phyloP scores from a whole-genome alignment of 345 rosid species.

The Cardiospermum halicacabum region DNA sequence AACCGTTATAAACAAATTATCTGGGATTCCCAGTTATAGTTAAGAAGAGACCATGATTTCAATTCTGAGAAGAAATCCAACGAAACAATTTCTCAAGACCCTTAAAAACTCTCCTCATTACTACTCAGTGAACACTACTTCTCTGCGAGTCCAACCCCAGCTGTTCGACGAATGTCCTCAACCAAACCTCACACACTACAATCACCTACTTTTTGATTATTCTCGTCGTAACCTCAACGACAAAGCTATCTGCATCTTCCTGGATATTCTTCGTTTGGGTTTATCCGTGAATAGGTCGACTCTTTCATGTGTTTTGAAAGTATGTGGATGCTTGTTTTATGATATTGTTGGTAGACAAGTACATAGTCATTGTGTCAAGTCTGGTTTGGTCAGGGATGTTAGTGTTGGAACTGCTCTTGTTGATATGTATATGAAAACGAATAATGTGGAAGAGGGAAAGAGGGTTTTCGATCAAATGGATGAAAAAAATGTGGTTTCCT shows the following conservation, averaged over 20 bases:
- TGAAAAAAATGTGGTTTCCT: conserved; percentile 68
- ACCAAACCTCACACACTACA: conserved; percentile 15
- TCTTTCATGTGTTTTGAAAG: conserved; percentile 63
- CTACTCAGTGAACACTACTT: not conserved
- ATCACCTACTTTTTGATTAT: conserved; percentile 42
- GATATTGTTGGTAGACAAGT: conserved; percentile 52
- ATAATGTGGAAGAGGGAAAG: conserved; percentile 47
- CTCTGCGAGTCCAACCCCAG: conserved; percentile 19
- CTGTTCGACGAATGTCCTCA: conserved; percentile 51
- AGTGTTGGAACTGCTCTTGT: conserved; percentile 79
- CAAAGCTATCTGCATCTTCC: conserved; percentile 48
- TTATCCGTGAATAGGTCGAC: conserved; percentile 45
- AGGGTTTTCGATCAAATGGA: conserved; percentile 59
- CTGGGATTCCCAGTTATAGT: too few species aligned
- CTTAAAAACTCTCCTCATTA: conserved; percentile 11
- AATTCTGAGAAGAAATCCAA: conserved; percentile 12
- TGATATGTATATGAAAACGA: conserved; percentile 69
- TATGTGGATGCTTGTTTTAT: conserved; percentile 49
- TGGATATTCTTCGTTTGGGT: conserved; percentile 46
- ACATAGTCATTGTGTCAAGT: conserved; percentile 53
- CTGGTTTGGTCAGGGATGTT: conserved; percentile 52
- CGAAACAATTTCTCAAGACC: conserved; percentile 7
- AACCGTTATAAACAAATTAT: not conserved
- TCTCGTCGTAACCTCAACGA: conserved; percentile 49
- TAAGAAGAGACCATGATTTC: conserved; percentile 13